Conservation (phyloP, 1,284 basidiomycete genomes). For the Pholiota adiposa region DNA sequence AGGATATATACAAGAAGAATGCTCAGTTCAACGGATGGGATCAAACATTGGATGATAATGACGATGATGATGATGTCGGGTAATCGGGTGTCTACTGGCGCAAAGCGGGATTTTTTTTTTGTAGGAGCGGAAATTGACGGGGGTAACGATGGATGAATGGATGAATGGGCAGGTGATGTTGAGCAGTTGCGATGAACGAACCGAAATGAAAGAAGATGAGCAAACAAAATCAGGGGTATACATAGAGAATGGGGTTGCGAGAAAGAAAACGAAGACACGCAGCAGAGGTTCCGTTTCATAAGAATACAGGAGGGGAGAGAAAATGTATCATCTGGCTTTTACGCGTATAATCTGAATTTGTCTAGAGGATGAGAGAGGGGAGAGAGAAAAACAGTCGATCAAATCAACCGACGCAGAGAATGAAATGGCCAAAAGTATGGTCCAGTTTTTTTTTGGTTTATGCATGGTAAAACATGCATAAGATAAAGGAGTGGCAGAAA, state of each 20-base stretch:
- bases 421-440: not conserved
- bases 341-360: not conserved
- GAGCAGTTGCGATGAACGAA: not conserved
- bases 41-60: not conserved
- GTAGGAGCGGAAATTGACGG: not conserved
- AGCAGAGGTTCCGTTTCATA: not conserved
- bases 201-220: not conserved
- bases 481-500: not conserved
- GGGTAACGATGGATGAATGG: not conserved
- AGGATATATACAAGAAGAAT: conserved; percentile 4
- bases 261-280: not conserved
- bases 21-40: not conserved
- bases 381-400: not conserved
- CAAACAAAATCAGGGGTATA: not conserved
- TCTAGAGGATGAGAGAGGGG: not conserved
- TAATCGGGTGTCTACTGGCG: not conserved
- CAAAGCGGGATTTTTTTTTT: not conserved
- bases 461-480: not conserved
- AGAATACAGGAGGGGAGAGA: not conserved
- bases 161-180: not conserved
- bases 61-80: not conserved
- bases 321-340: not conserved
- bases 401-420: not conserved
- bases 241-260: not conserved
- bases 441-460: not conserved